Percentiles rank a stretch among this genome's conserved stretches.
Evolutionary conservation across 192 early-diverging fungal species (phyloP).

Genomic region (Mortierella antarctica): DNA sequence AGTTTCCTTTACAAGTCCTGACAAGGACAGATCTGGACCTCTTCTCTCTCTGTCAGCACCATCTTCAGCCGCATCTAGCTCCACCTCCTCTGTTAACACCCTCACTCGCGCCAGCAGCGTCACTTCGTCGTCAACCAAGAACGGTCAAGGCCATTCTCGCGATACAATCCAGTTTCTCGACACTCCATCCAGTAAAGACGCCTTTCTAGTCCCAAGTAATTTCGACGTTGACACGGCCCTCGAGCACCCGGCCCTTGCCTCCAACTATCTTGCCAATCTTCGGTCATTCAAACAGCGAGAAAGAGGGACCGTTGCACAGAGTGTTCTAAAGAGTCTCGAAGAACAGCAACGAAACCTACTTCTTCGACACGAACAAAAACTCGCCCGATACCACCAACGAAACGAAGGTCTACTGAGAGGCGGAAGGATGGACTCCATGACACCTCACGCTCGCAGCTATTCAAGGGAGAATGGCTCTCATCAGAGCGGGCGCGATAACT

Average conservation of each 20-base stretch:
- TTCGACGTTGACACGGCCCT: conserved; percentile 21
- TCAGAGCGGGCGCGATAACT: conserved; percentile 17
- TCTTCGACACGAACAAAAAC: conserved; percentile 37
- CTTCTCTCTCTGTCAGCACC: conserved; percentile 40
- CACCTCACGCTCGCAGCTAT: conserved; percentile 8
- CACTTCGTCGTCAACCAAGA: conserved; percentile 22
- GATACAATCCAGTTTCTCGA: conserved; percentile 20
- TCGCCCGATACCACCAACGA: conserved; percentile 32
- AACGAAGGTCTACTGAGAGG: conserved; percentile 12
- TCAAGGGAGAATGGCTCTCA: conserved; percentile 26
- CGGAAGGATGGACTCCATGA: conserved; percentile 26
- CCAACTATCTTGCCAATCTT: conserved; percentile 18
- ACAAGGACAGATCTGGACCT: conserved; percentile 23
- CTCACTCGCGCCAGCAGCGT: conserved; percentile 42
- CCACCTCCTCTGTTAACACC: conserved; percentile 41
- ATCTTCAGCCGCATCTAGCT: conserved; percentile 40
- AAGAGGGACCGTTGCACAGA: conserved; percentile 2
- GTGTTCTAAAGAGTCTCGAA: conserved; percentile 9
- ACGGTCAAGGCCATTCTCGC: conserved; percentile 13
- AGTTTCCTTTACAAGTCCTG: conserved; percentile 1
- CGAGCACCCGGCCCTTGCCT: conserved; percentile 11
- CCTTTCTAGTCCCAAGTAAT: conserved; percentile 6
- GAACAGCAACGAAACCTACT: conserved; percentile 15
- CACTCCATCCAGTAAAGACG: background rate
- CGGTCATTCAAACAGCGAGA: conserved; percentile 24